phyloP scores from a whole-genome alignment of 345 rosid genomes.

The Citrus hindsii region DNA sequence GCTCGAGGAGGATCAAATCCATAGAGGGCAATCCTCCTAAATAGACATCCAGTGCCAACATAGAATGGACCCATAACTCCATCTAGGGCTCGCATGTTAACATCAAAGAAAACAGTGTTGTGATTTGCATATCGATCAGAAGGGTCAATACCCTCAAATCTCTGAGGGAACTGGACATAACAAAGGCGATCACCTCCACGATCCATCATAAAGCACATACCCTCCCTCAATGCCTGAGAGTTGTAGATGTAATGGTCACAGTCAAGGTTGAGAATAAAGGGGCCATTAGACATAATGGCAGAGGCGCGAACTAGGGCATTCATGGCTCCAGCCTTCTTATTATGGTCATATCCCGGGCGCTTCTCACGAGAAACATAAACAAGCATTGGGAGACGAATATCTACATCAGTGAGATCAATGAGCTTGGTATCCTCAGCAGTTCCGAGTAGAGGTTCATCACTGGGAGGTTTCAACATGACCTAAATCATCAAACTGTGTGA shows the following conservation, averaged over 20 bases:
- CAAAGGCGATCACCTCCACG: constrained; percentile 93
- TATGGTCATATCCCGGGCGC: constrained; percentile 98
- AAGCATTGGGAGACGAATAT: constrained; percentile 94
- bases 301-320: constrained; percentile 97
- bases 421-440: constrained; percentile 54
- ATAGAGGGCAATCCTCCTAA: constrained; percentile 85
- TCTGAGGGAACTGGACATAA: constrained; percentile 95
- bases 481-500: constrained; percentile 19
- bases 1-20: constrained; percentile 91
- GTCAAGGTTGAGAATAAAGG: constrained; percentile 95
- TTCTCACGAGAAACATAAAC: constrained; percentile 98
- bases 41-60: constrained; percentile 97
- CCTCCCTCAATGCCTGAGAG: constrained; percentile 91
- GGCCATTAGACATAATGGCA: constrained; percentile 96
- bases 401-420: constrained; percentile 75
- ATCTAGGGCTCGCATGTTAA: constrained; percentile 98
- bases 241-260: constrained; percentile 98
- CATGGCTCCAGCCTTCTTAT: constrained; percentile 99
- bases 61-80: constrained; percentile 98
- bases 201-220: constrained; percentile 99
- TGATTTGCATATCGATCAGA: constrained; percentile 97
- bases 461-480: constrained; percentile 99
- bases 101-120: constrained; percentile 97
- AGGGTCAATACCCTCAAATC: constrained; percentile 98
- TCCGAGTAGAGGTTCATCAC: constrained; percentile 86